phyloP scores from a whole-genome alignment of 2,329 filamentous ascomycete species.

The Pyrenochaeta sp. region DNA sequence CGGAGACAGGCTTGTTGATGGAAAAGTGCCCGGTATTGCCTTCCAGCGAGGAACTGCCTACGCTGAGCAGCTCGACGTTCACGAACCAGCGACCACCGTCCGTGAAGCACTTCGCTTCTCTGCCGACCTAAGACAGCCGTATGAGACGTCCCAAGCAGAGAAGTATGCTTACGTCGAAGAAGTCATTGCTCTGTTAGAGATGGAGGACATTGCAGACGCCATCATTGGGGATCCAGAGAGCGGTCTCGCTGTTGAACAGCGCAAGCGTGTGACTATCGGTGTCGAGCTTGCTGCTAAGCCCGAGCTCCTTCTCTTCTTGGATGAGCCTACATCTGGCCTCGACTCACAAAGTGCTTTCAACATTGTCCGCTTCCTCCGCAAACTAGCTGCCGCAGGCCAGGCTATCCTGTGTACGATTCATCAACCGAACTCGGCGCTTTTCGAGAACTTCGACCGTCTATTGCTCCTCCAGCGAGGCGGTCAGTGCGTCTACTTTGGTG shows the following conservation, averaged over 20 bases:
- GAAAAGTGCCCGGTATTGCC: constrained; percentile 63
- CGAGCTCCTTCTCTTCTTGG: constrained; percentile 77
- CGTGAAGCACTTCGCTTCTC: constrained; percentile 73
- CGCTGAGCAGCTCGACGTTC: constrained; percentile 72
- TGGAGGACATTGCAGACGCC: constrained; percentile 72
- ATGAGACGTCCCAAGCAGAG: constrained; percentile 64
- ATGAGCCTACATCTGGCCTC: constrained; percentile 80
- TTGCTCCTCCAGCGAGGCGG: constrained; percentile 81
- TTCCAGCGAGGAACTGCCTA: constrained; percentile 73
- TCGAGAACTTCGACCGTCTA: constrained; percentile 87
- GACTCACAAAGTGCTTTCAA: constrained; percentile 78
- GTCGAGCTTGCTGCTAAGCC: constrained; percentile 71
- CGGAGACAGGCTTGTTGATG: constrained; percentile 71
- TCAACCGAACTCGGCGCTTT: constrained; percentile 85
- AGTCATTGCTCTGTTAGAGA: constrained; percentile 70
- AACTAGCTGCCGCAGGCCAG: constrained; percentile 80
- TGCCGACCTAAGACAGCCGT: constrained; percentile 69
- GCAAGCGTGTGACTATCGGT: constrained; percentile 68
- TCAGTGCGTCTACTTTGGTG: constrained; percentile 84
- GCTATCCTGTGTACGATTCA: constrained; percentile 92
- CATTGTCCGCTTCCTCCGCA: constrained; percentile 79
- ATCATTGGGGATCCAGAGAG: constrained; percentile 69
- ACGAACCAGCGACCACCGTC: constrained; percentile 69
- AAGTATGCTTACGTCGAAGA: constrained; percentile 74
- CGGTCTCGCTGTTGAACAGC: constrained; percentile 71